phyloP scores from a whole-genome alignment of 805 yeast genomes.

The Scheffersomyces spartinae region DNA sequence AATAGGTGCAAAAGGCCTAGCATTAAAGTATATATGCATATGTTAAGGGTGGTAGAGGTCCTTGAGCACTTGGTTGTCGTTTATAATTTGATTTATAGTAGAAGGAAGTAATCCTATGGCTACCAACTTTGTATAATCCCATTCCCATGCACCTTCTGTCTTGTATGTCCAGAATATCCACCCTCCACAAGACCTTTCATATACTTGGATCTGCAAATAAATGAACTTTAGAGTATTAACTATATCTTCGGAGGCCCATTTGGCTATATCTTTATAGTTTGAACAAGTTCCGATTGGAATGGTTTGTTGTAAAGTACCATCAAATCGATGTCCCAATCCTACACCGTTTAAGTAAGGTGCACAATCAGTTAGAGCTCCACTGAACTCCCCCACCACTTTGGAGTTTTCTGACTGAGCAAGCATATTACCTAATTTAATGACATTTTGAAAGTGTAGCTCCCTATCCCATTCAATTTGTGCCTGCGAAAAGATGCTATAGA shows the following conservation, averaged over 20 bases:
- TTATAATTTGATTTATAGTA: too few relatives aligned
- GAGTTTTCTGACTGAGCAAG: too few relatives aligned
- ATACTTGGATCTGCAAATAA: constrained; percentile 8
- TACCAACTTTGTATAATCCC: constrained; percentile 9
- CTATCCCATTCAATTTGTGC: too few relatives aligned
- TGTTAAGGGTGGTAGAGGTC: too few relatives aligned
- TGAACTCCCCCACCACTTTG: constrained; percentile 65
- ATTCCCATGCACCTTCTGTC: constrained; percentile 8
- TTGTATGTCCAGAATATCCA: constrained; percentile 11
- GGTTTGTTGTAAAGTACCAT: constrained; percentile 28
- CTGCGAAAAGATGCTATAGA: constrained; percentile 15
- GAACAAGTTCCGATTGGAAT: constrained; percentile 32
- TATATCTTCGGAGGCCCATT: too few relatives aligned
- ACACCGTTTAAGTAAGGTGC: constrained; percentile 61
- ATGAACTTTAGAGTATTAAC: constrained; percentile 7
- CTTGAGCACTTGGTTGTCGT: too few relatives aligned
- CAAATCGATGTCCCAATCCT: constrained; percentile 55
- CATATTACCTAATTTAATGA: too few relatives aligned
- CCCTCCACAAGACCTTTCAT: constrained; percentile 6
- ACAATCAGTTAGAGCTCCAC: constrained; percentile 63
- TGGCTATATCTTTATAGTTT: constrained; percentile 18
- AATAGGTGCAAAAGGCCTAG: too few relatives aligned
- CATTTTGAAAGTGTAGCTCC: too few relatives aligned
- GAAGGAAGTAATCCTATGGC: too few relatives aligned
- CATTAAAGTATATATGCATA: too few relatives aligned